Base-by-base conservation (phyloP, 306 rosid species). In the Dryas drummondii region DNA sequence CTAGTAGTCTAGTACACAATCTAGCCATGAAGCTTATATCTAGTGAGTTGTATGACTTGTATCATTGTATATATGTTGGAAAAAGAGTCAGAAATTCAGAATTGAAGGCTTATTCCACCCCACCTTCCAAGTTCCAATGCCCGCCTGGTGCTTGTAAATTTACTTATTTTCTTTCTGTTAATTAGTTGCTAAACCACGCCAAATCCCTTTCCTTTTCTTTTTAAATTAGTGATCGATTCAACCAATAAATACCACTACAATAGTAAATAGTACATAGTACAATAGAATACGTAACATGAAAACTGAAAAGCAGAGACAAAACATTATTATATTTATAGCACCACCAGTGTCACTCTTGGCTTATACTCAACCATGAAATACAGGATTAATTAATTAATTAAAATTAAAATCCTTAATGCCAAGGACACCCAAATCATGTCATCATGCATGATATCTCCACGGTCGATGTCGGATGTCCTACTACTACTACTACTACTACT, bases 121-220 rank as follows among this genome's bases (percentile, higher is more conserved):
- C 5, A 41, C 41, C 41, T 68, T 17, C 50, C 74, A 10, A 22
- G 11, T 53, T 3, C 63, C 49, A 59, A 17, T 6, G 41, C 63
- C 75, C 40, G 14, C 63, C 75, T 53, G 41, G 64, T 54, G 75
- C 75, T 71, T 42, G 53, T 55, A 32, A 49, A 37, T 5, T n/a
- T 32, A 32, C 37, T 2, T 32, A 32, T 32, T 32, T 32, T 32
- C 37, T 32, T 32, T 32, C 37, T 32, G 37, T 32, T 32, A 32
- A 32, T 32, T 32, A 32, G 2, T 32, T 32, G 37, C 37, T 32
- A 32, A 32, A 32, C 37, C 37, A 32, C 37, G 37, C 37, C 37
- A 32, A 32, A 32, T 32, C 37, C 37, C 37, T 32, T 32, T 32
- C 2, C 1, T 32, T 32, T 32, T 1, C 37, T 32, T 32, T 32